phyloP scores from a whole-genome alignment of 2,329 filamentous ascomycete species.

The Clarireedia sp. region DNA sequence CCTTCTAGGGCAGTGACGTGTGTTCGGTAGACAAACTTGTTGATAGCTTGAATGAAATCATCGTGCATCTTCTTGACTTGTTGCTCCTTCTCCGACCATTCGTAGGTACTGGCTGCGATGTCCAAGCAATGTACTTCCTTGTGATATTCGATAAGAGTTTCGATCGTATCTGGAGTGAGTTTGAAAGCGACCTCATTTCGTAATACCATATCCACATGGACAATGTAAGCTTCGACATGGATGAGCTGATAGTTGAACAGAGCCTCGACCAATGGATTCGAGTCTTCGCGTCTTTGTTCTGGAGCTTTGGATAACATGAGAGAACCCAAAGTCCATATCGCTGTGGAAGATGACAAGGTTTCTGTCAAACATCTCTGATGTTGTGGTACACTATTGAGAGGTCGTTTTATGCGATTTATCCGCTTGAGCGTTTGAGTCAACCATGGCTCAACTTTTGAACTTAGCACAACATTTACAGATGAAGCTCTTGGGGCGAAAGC shows the following conservation, averaged over 20 bases:
- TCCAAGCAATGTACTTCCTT: conserved; percentile 91
- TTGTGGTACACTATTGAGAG: conserved; percentile 92
- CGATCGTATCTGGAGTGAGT: conserved; percentile 89
- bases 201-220: conserved; percentile 98
- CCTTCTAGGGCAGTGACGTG: conserved; percentile 85
- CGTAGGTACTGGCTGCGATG: conserved; percentile 78
- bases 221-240: conserved; percentile 93
- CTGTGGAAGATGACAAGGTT: conserved; percentile 79
- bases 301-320: conserved; percentile 88
- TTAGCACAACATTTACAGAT: conserved; percentile 89
- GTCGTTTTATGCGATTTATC: conserved; percentile 93
- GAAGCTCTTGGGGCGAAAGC: conserved; percentile 88
- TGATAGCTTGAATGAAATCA: conserved; percentile 91
- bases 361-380: conserved; percentile 94
- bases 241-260: conserved; percentile 89
- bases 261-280: conserved; percentile 75
- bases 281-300: conserved; percentile 75
- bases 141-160: conserved; percentile 88
- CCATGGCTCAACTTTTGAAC: conserved; percentile 90
- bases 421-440: conserved; percentile 93
- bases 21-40: conserved; percentile 93
- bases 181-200: conserved; percentile 98
- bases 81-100: conserved; percentile 93
- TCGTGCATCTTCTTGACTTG: conserved; percentile 97
- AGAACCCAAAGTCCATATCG: conserved; percentile 90